phyloP scores from a whole-genome alignment of 1,284 basidiomycete species.

The Filobasidium uniguttulatum region DNA sequence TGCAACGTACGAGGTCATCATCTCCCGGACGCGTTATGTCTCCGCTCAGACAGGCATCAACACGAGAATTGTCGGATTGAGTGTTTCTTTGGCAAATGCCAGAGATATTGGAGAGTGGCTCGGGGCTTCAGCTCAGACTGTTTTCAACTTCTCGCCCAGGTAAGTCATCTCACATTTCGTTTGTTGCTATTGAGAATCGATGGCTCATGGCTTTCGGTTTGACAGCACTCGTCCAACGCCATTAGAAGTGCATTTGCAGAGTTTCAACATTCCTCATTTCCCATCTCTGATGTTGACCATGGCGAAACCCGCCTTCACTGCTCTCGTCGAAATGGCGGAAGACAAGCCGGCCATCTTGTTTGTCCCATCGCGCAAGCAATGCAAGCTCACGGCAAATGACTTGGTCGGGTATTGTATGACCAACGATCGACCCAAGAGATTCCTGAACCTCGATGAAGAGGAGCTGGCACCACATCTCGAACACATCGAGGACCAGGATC shows the following conservation, averaged over 20 bases:
- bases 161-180: too few relatives aligned
- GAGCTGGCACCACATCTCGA: conserved; percentile 82
- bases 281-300: conserved; percentile 97
- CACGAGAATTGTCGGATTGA: conserved; percentile 85
- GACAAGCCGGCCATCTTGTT: conserved; percentile 82
- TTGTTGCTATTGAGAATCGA: not conserved
- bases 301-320: conserved; percentile 95
- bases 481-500: conserved; percentile 60
- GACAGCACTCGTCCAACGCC: conserved; percentile 75
- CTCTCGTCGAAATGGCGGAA: conserved; percentile 76
- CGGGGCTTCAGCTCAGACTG: conserved; percentile 76
- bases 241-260: conserved; percentile 94
- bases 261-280: conserved; percentile 91
- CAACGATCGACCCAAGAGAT: conserved; percentile 69
- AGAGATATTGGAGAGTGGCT: conserved; percentile 97
- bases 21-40: conserved; percentile 87
- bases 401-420: conserved; percentile 77
- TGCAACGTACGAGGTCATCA: conserved; percentile 88
- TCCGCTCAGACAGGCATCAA: conserved; percentile 84
- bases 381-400: conserved; percentile 82
- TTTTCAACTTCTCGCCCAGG: conserved; percentile 96
- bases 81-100: conserved; percentile 91
- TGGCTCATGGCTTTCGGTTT: conserved; percentile 25
- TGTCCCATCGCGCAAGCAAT: conserved; percentile 87
- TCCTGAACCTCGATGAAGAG: conserved; percentile 74